Percentiles rank a stretch among this genome's conserved stretches.
Conservation (phyloP, 352 stramenopile species). For the Phytophthora macrochlamydospora region DNA sequence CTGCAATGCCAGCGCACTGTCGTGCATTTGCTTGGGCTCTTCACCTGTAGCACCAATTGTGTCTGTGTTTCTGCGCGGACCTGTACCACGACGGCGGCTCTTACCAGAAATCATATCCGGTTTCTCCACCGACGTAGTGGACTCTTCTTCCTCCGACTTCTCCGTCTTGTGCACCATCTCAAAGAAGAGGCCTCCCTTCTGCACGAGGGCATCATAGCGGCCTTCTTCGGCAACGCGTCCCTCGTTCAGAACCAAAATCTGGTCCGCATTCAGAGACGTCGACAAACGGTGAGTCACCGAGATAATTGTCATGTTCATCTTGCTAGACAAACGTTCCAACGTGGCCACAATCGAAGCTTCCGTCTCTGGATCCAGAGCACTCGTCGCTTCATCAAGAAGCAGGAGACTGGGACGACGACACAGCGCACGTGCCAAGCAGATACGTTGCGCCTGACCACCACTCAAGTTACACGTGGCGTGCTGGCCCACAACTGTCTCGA, state of each 20-base stretch:
- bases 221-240: constrained; percentile 82
- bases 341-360: constrained; percentile 87
- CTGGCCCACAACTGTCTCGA: constrained; percentile 83
- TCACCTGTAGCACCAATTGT: constrained; percentile 48
- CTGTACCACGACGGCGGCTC: constrained; percentile 29
- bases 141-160: constrained; percentile 51
- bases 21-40: constrained; percentile 49
- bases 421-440: constrained; percentile 83
- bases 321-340: constrained; percentile 75
- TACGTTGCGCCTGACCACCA: constrained; percentile 86
- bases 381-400: constrained; percentile 87
- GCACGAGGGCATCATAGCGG: constrained; percentile 74
- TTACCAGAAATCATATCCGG: constrained; percentile 35
- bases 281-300: constrained; percentile 90
- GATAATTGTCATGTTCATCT: constrained; percentile 91
- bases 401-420: constrained; percentile 82
- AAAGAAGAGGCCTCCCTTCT: constrained; percentile 74
- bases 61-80: constrained; percentile 46
- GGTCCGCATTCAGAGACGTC: constrained; percentile 76
- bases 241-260: constrained; percentile 82
- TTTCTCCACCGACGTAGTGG: constrained; percentile 18
- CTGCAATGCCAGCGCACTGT: constrained; percentile 76
- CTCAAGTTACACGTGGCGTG: constrained; percentile 88
- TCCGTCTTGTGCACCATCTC: constrained; percentile 89
- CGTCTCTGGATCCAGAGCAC: constrained; percentile 85